phyloP scores from a whole-genome alignment of 306 rosid species.

The Astragalus glycyphyllos region DNA sequence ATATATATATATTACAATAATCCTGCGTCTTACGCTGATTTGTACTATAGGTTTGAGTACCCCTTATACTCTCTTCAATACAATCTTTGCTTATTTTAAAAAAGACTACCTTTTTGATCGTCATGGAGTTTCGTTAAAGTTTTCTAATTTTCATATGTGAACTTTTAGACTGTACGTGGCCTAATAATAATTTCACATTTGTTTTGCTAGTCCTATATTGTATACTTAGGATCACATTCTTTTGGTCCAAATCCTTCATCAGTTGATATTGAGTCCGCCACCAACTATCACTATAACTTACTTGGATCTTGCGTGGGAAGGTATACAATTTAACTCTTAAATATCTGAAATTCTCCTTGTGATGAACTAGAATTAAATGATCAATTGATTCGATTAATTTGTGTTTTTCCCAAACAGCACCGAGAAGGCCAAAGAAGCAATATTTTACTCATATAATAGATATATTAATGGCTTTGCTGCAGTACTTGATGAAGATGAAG shows the following conservation, averaged over 20 bases:
- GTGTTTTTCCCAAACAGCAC: conserved; percentile 40
- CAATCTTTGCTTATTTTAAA: no score
- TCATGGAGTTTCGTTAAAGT: neutral
- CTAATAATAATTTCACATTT: neutral
- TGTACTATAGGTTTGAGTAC: no score
- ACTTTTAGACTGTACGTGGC: neutral
- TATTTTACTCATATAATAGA: conserved; percentile 67
- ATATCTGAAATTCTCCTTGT: neutral
- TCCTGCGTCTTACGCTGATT: no score
- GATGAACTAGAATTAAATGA: neutral
- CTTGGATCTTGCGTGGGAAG: conserved; percentile 66
- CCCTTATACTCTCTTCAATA: no score
- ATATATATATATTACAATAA: no score
- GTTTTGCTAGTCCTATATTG: conserved; percentile 64
- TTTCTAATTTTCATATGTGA: neutral
- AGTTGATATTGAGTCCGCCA: conserved; percentile 34
- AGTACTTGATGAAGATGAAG: conserved; percentile 64
- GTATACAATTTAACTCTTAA: conserved; percentile 35
- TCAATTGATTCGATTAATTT: no score
- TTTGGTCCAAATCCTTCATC: conserved; percentile 39
- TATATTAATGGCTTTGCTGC: conserved; percentile 85
- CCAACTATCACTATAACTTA: conserved; percentile 54
- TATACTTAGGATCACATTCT: conserved; percentile 67
- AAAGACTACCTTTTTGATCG: no score
- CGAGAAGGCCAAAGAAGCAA: conserved; percentile 57